A percentile compares a stretch with the other conserved stretches of the same genome.
Conservation (phyloP, 78 protist species). For the Chrysochromulina parva region DNA sequence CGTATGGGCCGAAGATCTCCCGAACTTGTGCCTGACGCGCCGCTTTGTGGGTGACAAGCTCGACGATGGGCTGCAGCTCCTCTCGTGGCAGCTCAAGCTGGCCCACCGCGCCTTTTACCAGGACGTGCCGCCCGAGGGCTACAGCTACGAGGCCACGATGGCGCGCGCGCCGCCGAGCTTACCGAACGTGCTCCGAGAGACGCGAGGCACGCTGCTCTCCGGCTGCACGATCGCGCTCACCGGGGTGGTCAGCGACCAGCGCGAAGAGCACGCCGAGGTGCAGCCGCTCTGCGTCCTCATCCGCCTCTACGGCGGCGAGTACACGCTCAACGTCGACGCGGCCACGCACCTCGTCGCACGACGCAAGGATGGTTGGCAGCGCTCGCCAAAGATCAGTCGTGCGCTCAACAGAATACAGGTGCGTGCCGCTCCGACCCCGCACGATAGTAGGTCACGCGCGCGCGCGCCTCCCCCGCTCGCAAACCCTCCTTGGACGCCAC, state of each 20-base stretch:
- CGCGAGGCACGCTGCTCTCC: not conserved
- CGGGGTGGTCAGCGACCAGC: not conserved
- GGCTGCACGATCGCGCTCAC: not conserved
- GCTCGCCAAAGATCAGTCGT: not conserved
- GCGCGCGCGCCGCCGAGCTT: not conserved
- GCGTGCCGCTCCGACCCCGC: too few species aligned
- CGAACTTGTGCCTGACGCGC: not conserved
- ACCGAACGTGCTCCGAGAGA: not conserved
- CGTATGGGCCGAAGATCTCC: not conserved
- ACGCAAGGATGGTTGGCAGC: not conserved
- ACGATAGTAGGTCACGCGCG: too few species aligned
- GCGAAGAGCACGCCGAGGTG: not conserved
- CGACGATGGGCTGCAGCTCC: not conserved
- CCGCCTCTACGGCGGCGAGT: not conserved
- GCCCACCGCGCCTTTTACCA: not conserved
- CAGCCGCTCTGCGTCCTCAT: not conserved
- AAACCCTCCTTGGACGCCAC: too few species aligned
- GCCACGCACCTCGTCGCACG: conserved; percentile 7
- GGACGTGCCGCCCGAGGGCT: too few species aligned
- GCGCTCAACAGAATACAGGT: not conserved
- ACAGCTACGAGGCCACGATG: too few species aligned
- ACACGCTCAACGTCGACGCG: not conserved
- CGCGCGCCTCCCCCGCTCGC: too few species aligned
- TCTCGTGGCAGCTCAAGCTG: not conserved
- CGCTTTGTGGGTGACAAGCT: not conserved